These are phyloP conservation scores for Abrus pulchellus DNA, from an alignment of 306 rosid species.

Conservation along the genomic window DNA sequence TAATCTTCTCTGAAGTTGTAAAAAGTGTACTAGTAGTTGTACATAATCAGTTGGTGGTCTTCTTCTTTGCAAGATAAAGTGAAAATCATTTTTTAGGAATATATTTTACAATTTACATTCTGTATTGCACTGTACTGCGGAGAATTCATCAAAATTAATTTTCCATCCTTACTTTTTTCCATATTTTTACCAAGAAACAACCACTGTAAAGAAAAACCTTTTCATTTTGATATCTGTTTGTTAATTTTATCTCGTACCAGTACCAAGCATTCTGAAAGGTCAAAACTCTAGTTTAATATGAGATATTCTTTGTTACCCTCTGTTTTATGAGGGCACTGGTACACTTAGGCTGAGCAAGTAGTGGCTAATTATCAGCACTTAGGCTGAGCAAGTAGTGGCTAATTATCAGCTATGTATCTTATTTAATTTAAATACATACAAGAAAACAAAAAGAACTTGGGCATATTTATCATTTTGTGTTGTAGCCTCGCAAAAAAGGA, in stretches of 20 bases:
- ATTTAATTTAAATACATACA: constrained; percentile 6
- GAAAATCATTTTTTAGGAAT: not conserved
- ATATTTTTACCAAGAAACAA: not conserved
- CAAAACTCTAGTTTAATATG: not conserved
- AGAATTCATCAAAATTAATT: constrained; percentile 1
- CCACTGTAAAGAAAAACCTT: constrained; percentile 1
- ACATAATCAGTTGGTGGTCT: not conserved
- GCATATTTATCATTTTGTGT: not conserved
- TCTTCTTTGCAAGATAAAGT: constrained; percentile 17
- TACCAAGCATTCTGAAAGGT: not conserved
- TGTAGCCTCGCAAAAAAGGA: no score
- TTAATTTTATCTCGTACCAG: not conserved
- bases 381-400: no score
- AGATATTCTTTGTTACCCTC: not conserved
- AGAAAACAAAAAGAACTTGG: not conserved
- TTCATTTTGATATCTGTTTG: constrained; percentile 5
- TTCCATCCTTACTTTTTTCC: constrained; percentile 10
- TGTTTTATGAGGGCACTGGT: not conserved
- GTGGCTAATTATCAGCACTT: no score
- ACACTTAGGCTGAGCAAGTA: no score
- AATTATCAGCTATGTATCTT: not conserved
- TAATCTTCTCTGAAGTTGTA: constrained; percentile 6
- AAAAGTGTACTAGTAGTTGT: not conserved
- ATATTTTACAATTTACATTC: constrained; percentile 12
- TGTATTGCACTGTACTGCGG: not conserved